phyloP scores from a whole-genome alignment of 345 rosid genomes.

The Eutrema yunnanense region DNA sequence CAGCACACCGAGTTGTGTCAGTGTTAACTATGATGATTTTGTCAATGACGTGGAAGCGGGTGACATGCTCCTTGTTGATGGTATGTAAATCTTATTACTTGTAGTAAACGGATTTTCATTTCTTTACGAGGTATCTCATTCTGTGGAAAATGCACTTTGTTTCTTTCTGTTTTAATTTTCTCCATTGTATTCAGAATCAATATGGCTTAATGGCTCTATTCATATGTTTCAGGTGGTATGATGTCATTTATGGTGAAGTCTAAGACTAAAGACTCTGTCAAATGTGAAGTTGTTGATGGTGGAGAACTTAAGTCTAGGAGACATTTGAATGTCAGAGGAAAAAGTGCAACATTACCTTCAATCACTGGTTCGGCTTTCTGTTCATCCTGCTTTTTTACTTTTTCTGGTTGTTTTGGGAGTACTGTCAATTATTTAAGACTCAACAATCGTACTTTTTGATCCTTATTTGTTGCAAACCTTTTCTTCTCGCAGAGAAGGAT shows the following conservation, averaged over 20 bases:
- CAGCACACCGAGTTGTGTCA: slow-evolving; percentile 78
- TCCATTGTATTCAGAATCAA: background rate
- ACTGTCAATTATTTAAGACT: background rate
- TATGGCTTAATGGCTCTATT: slow-evolving; percentile 7
- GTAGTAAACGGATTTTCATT: background rate
- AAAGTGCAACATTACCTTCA: slow-evolving; percentile 96
- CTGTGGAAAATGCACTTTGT: background rate
- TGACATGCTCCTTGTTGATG: slow-evolving; percentile 99
- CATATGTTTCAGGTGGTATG: slow-evolving; percentile 79
- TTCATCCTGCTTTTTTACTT: background rate
- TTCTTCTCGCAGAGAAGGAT: slow-evolving; percentile 72
- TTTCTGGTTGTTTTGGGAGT: background rate
- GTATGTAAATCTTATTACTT: slow-evolving; percentile 34
- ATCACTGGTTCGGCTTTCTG: slow-evolving; percentile 60
- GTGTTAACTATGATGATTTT: slow-evolving; percentile 97
- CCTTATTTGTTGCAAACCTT: slow-evolving; percentile 1
- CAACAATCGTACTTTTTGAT: background rate
- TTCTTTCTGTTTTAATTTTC: background rate
- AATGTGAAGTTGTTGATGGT: slow-evolving; percentile 94
- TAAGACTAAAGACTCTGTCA: slow-evolving; percentile 91
- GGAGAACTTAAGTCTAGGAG: slow-evolving; percentile 99
- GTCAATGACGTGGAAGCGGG: slow-evolving; percentile 88
- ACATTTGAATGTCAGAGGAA: slow-evolving; percentile 94
- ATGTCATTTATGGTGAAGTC: slow-evolving; percentile 89
- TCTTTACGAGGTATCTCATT: too few species aligned